Conservation (phyloP, 176 grass and related monocot species). For the Musa beccarii region DNA sequence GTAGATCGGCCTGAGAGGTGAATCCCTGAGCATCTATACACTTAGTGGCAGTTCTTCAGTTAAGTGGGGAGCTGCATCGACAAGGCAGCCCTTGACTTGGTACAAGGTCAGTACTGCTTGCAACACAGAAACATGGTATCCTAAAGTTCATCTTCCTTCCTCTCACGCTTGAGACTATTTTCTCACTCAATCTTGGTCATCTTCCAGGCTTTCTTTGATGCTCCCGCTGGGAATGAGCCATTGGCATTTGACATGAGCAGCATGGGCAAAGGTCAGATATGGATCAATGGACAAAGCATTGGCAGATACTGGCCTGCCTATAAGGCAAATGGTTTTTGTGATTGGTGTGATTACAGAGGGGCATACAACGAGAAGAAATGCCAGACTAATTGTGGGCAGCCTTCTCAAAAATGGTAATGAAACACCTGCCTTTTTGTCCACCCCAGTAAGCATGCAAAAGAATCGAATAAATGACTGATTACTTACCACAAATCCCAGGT, state of each 20-base stretch:
- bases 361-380: conserved; percentile 60
- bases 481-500: neutral
- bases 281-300: conserved; percentile 74
- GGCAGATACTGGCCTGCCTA: conserved; percentile 83
- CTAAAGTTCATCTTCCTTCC: no score
- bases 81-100: conserved; percentile 71
- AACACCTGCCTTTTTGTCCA: neutral
- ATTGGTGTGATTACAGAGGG: conserved; percentile 58
- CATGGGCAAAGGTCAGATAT: conserved; percentile 92
- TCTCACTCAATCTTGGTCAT: neutral
- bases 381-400: conserved; percentile 52
- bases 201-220: conserved; percentile 65
- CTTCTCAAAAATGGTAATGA: conserved; percentile 69
- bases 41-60: conserved; percentile 61
- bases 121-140: neutral
- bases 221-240: conserved; percentile 55
- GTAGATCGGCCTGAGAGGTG: conserved; percentile 73
- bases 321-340: conserved; percentile 46
- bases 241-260: conserved; percentile 89
- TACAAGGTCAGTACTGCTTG: conserved; percentile 47
- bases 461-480: neutral
- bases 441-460: neutral
- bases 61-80: conserved; percentile 43
- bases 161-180: no score
- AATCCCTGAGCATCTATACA: conserved; percentile 45